Evolutionary conservation across 176 grass and related monocot genomes (phyloP), one percentile per base, ranked within the genome.

Genomic region (Hyparrhenia diplandra): DNA sequence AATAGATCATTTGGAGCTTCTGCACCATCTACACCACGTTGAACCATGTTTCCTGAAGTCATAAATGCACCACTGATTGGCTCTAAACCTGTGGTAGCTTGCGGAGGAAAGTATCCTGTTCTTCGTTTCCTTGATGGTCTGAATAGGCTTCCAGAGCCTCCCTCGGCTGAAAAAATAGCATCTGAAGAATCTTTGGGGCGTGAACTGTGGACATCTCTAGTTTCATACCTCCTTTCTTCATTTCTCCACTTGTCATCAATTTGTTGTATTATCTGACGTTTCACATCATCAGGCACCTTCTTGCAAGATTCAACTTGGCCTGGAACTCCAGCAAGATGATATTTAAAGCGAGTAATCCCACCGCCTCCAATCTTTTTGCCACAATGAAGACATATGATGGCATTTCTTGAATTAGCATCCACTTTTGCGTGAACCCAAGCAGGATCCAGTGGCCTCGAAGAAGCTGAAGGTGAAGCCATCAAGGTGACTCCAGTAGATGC

Each of bases 311-410:
- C 68, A 85, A 84, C 85, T 35, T 88, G 77, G 6, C 89, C 82
- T 35, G 67, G 71, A 88, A 91, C 54, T 76, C 89, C 89, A 41
- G 85, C 89, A 29, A 91, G 89, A 84, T 91, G 85, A 59, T 88
- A 49, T 58, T 91, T 91, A 29, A 91, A 82, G 64, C 77, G 75
- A 1, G 85, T 91, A 49, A 91, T 88, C 46, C 89, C 85, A 0
- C 89, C 78, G 0, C 77, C 82, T 30, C 55, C 52, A 41, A 85
- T 85, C 67, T 78, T 88, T 79, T 85, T 88, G 9, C 86, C 85
- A 82, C 85, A 91, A 58, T 91, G 57, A 76, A 64, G 77, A 72
- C 89, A 91, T 67, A 62, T 63, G 34, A 91, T 73, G 59, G 34
- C 78, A 73, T 52, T 85, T 69, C 71, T 85, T 66, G 83, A 87